These are phyloP conservation scores for Comarum palustre DNA, from an alignment of 306 rosid species.

Conservation along the genomic window DNA sequence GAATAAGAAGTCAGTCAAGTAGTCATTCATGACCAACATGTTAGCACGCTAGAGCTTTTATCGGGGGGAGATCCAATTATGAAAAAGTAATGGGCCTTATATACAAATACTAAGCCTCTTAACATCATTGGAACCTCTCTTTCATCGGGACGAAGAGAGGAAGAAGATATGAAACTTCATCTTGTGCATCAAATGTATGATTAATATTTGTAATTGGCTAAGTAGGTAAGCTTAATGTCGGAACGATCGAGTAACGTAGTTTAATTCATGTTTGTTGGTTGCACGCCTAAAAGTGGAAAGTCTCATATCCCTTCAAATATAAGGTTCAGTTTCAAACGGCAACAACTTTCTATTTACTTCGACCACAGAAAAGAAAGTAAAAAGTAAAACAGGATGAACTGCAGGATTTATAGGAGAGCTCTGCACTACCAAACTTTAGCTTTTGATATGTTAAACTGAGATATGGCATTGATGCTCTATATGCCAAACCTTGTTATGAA, in stretches of 20 bases:
- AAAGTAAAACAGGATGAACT: background rate
- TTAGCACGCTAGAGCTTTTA: background rate
- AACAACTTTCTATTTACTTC: conserved; percentile 21
- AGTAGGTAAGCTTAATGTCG: background rate
- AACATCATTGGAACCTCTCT: background rate
- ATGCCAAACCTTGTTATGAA: background rate
- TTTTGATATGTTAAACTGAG: background rate
- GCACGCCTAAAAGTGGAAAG: conserved; percentile 22
- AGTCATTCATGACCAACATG: background rate
- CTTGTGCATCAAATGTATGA: background rate
- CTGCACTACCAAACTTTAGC: conserved; percentile 11
- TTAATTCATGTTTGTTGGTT: conserved; percentile 15
- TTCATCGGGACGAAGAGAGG: background rate
- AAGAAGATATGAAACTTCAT: background rate
- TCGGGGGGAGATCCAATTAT: background rate
- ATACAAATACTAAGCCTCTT: background rate
- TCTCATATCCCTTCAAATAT: conserved; percentile 16
- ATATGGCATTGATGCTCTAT: background rate
- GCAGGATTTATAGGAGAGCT: conserved; percentile 1
- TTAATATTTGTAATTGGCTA: background rate
- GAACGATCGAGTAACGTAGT: background rate
- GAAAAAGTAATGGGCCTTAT: background rate
- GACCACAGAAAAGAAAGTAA: background rate
- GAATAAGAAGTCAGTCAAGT: background rate
- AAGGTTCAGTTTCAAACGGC: conserved; percentile 21